Evolutionary conservation across 1,139 yeast species (phyloP), one percentile per base, ranked within the genome.

Genomic region (Magnusiomyces tetraspermus): DNA sequence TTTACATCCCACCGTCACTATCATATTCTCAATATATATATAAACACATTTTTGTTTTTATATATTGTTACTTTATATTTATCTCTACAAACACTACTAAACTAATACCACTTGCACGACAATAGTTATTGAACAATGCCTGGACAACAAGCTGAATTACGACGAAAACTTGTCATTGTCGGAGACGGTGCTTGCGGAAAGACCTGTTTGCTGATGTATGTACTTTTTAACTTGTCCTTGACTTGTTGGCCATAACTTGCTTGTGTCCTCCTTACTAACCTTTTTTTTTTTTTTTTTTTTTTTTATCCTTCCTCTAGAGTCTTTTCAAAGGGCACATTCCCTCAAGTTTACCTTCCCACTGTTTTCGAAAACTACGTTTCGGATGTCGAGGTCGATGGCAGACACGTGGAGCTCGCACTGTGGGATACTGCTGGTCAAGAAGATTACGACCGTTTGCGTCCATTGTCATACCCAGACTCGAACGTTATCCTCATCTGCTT

Each of bases 381-480:
- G 15, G 17, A 5, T 36, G 17, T 89, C 54, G 95, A 85, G 69
- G 95, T 89, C 57, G 74, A 89, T 65, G 96, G 96, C 53, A 84
- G 95, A 76, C 85, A 86, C 71, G 96, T 88, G 55, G 95, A 87
- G 70, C 78, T 89, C 72, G 96, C 96, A 23, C 78, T 89, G 60
- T 89, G 97, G 96, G 97, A 89, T 86, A 89, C 97, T 63, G 97
- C 97, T 54, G 97, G 97, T 59, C 97, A 89, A 78, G 96, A 89
- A 28, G 31, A 28, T 6, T 28, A 28, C 11, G 31, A 88, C 71
- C 84, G 96, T 74, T 78, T 89, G 68, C 84, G 97, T 75, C 96
- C 96, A 30, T 76, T 89, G 63, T 84, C 94, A 28, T 89, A 89
- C 73, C 96, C 96, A 57, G 96, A 88, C 70, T 84, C 96, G 51